Evolutionary conservation across 768 basidiomycete species (phyloP).

Genomic region (Solioccasus polychromus): DNA sequence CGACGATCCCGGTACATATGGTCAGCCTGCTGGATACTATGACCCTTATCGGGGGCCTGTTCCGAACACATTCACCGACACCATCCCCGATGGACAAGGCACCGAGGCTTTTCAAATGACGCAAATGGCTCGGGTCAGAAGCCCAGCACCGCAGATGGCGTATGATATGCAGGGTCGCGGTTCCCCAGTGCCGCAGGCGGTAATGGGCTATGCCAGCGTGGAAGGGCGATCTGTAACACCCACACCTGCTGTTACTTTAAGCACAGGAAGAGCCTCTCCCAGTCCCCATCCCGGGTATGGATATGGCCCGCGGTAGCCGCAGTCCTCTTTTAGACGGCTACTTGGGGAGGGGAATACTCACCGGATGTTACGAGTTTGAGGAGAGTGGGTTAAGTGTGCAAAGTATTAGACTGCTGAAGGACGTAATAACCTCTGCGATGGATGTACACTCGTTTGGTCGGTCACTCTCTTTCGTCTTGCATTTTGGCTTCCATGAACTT

Average conservation of each 20-base stretch:
- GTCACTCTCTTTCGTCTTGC: slow-evolving; percentile 8
- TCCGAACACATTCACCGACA: slow-evolving; percentile 58
- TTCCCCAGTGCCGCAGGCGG: slow-evolving; percentile 44
- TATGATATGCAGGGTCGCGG: slow-evolving; percentile 37
- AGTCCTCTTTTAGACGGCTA: neutral
- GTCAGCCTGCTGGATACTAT: slow-evolving; percentile 50
- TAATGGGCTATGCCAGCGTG: slow-evolving; percentile 31
- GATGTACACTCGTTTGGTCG: slow-evolving; percentile 29
- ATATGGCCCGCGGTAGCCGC: slow-evolving; percentile 30
- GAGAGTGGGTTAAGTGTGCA: slow-evolving; percentile 4
- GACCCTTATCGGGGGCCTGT: slow-evolving; percentile 83
- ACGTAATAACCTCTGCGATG: slow-evolving; percentile 14
- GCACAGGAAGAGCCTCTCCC: slow-evolving; percentile 40
- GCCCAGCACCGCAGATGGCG: slow-evolving; percentile 41
- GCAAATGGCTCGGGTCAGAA: slow-evolving; percentile 45
- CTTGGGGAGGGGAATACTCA: neutral
- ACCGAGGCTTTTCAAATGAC: slow-evolving; percentile 76
- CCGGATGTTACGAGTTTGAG: slow-evolving; percentile 11
- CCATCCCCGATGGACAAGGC: slow-evolving; percentile 26
- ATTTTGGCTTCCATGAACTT: slow-evolving; percentile 8
- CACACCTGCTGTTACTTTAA: slow-evolving; percentile 22
- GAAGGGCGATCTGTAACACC: slow-evolving; percentile 33
- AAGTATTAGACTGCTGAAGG: slow-evolving; percentile 14
- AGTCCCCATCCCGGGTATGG: slow-evolving; percentile 47
- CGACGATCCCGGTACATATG: slow-evolving; percentile 57